Evolutionary conservation across 768 basidiomycete species (phyloP).

Genomic region (Rhizopogon roseolus): DNA sequence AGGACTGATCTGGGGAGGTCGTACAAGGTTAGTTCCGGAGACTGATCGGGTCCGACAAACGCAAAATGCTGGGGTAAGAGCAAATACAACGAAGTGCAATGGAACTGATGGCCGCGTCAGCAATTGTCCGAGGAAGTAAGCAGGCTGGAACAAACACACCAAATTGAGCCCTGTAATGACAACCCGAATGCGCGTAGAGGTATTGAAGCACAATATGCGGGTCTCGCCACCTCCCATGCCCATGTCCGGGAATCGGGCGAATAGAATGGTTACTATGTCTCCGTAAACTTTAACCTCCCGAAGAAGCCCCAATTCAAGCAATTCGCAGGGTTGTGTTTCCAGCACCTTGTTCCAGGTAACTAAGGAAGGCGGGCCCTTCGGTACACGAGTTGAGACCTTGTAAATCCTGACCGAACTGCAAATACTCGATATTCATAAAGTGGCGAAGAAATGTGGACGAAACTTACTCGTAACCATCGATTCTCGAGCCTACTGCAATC

Average conservation of each 20-base stretch:
- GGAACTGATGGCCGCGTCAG: not conserved
- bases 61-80: not conserved
- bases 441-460: not conserved
- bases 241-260: slow-evolving; percentile 3
- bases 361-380: not conserved
- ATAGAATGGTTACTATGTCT: slow-evolving; percentile 13
- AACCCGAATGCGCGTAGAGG: not conserved
- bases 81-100: not conserved
- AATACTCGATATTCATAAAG: not conserved
- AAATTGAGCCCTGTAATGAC: not conserved
- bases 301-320: slow-evolving; percentile 12
- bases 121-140: not conserved
- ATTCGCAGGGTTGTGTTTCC: slow-evolving; percentile 11
- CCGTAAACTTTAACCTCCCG: slow-evolving; percentile 17
- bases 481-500: slow-evolving; percentile 16
- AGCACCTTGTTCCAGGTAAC: slow-evolving; percentile 9
- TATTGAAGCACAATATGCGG: not conserved
- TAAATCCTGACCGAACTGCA: slow-evolving; percentile 21
- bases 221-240: not conserved
- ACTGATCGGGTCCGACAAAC: not conserved
- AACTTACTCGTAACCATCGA: slow-evolving; percentile 14
- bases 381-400: slow-evolving; percentile 10
- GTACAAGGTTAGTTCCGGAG: not conserved
- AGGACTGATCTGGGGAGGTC: too few relatives aligned
- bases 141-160: not conserved